A percentile compares a stretch with the other conserved stretches of the same genome.
These are phyloP conservation scores for Pelargonium australe DNA, from an alignment of 441 rosid genomes.

Conservation along the genomic window DNA sequence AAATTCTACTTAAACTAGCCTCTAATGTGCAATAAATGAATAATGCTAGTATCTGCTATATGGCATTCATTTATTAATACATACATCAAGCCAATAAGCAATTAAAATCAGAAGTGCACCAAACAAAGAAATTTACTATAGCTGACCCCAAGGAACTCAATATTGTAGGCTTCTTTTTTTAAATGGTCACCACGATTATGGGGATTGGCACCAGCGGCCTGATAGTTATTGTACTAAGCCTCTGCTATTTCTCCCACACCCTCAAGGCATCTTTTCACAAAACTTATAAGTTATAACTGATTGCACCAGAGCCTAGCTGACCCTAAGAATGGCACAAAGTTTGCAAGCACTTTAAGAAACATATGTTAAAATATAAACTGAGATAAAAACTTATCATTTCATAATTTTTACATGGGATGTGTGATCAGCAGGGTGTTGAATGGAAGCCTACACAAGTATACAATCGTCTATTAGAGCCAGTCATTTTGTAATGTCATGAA, in stretches of 20 bases:
- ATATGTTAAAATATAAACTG: constrained; percentile 1
- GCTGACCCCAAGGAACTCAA: neutral
- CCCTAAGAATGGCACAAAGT: neutral
- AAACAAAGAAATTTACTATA: neutral
- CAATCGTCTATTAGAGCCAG: neutral
- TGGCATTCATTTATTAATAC: neutral
- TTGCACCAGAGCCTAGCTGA: neutral
- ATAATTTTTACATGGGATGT: too few relatives aligned
- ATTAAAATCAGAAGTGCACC: neutral
- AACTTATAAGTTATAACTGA: neutral
- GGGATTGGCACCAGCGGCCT: too few relatives aligned
- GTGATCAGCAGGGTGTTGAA: too few relatives aligned
- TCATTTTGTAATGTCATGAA: neutral
- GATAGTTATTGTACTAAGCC: too few relatives aligned
- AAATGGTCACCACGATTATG: too few relatives aligned
- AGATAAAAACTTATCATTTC: neutral
- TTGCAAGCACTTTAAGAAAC: neutral
- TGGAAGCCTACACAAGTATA: neutral
- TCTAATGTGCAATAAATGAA: neutral
- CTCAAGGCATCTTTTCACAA: neutral
- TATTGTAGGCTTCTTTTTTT: neutral
- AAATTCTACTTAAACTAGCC: neutral
- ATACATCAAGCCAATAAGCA: neutral
- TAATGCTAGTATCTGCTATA: neutral
- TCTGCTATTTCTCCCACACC: too few relatives aligned